phyloP scores from a whole-genome alignment of 306 rosid genomes.

The Prunus salicina region DNA sequence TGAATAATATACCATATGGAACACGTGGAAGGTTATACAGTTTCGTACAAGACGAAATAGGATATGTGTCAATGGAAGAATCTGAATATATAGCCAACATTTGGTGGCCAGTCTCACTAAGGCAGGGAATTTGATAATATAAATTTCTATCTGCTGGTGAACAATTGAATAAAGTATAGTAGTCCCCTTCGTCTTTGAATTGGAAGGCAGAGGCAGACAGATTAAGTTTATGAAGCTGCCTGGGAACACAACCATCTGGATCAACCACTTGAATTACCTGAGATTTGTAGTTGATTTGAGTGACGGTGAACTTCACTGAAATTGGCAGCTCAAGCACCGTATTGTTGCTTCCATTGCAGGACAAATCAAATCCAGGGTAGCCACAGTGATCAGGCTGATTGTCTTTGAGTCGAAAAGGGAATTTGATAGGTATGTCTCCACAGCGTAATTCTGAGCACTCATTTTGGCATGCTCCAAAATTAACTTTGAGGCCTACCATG shows the following conservation, averaged over 20 bases:
- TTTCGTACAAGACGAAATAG: neutral
- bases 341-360: neutral
- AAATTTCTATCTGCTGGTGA: neutral
- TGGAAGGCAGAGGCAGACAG: conserved; percentile 4
- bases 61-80: neutral
- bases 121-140: neutral
- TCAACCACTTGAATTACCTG: neutral
- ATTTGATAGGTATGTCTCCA: neutral
- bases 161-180: conserved; percentile 13
- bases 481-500: neutral
- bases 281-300: neutral
- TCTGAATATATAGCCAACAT: rapidly evolving
- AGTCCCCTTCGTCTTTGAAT: too few species aligned
- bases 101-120: neutral
- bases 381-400: neutral
- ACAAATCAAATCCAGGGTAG: conserved; percentile 8
- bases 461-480: conserved; percentile 1
- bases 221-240: neutral
- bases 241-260: conserved; percentile 1
- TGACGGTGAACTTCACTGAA: neutral
- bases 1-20: neutral
- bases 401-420: conserved; percentile 21
- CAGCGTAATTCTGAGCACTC: neutral
- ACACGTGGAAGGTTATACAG: neutral
- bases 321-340: conserved; percentile 7